These are phyloP conservation scores for Rhamnella rubrinervis DNA, from an alignment of 331 rosid species.

Conservation along the genomic window DNA sequence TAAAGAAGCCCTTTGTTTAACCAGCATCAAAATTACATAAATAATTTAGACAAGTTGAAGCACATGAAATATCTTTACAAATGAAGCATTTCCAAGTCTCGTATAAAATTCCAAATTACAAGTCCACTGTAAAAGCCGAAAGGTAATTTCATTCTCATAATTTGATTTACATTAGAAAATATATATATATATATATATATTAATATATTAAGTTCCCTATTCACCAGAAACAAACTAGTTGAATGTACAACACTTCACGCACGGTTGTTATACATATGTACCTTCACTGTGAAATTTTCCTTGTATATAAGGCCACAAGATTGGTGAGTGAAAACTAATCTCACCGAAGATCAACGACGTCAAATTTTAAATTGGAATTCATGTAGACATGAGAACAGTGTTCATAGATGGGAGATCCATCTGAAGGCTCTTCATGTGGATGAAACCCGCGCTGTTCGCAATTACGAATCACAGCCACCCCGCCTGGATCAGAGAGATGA, in stretches of 20 bases:
- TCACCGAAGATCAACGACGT: slow-evolving; percentile 82
- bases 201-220: background rate
- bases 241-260: slow-evolving; percentile 27
- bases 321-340: slow-evolving; percentile 9
- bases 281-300: slow-evolving; percentile 20
- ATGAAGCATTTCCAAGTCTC: too few relatives aligned
- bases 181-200: background rate
- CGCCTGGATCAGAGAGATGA: slow-evolving; percentile 91
- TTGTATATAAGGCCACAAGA: background rate
- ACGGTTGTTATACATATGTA: slow-evolving; percentile 27
- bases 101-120: too few relatives aligned
- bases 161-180: background rate
- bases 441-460: slow-evolving; percentile 97
- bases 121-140: background rate
- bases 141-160: background rate
- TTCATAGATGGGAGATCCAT: slow-evolving; percentile 87
- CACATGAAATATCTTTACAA: too few relatives aligned
- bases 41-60: too few relatives aligned
- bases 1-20: too few relatives aligned
- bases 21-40: too few relatives aligned
- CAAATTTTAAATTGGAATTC: slow-evolving; percentile 62
- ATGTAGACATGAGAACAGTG: slow-evolving; percentile 95
- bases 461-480: slow-evolving; percentile 80
- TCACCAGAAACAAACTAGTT: slow-evolving; percentile 1
- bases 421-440: slow-evolving; percentile 93